Conservation (phyloP, 2,329 filamentous ascomycete species). For the Myriosclerotinia curreyana region DNA sequence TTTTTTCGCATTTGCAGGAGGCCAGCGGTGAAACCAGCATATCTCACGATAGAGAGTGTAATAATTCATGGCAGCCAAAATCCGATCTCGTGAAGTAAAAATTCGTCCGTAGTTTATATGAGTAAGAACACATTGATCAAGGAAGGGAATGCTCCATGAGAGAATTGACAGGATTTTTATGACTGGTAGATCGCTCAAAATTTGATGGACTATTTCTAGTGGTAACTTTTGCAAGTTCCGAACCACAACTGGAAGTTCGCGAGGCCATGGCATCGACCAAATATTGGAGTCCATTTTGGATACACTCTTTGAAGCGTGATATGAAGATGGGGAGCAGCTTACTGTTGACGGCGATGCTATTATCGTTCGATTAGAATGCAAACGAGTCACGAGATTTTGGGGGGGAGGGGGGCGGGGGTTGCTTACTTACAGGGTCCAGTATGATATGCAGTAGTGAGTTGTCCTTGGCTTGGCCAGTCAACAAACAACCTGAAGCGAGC, state of each 20-base stretch:
- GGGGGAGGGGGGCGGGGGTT: too few species aligned
- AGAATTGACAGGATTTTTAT: slow-evolving; percentile 24
- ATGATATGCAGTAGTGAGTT: not conserved
- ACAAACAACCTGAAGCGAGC: not conserved
- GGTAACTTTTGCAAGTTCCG: slow-evolving; percentile 20
- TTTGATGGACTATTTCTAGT: slow-evolving; percentile 24
- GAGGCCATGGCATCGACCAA: slow-evolving; percentile 13
- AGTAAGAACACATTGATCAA: slow-evolving; percentile 9
- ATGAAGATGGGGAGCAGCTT: not conserved
- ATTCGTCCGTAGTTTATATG: not conserved
- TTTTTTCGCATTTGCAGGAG: not conserved
- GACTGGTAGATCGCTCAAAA: slow-evolving; percentile 23
- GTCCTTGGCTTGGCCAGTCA: not conserved
- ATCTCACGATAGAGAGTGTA: slow-evolving; percentile 13
- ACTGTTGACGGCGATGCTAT: not conserved
- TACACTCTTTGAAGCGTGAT: not conserved
- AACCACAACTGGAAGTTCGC: slow-evolving; percentile 16
- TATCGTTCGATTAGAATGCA: not conserved
- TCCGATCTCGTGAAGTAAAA: not conserved
- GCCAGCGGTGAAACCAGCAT: not conserved
- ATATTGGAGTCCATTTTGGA: not conserved
- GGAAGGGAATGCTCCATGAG: not conserved
- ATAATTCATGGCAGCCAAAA: not conserved
- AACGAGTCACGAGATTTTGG: slow-evolving; percentile 1
- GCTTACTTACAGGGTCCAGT: not conserved